Conservation (phyloP, 495 filamentous ascomycete genomes). For the Aspergillus sclerotioniger region DNA sequence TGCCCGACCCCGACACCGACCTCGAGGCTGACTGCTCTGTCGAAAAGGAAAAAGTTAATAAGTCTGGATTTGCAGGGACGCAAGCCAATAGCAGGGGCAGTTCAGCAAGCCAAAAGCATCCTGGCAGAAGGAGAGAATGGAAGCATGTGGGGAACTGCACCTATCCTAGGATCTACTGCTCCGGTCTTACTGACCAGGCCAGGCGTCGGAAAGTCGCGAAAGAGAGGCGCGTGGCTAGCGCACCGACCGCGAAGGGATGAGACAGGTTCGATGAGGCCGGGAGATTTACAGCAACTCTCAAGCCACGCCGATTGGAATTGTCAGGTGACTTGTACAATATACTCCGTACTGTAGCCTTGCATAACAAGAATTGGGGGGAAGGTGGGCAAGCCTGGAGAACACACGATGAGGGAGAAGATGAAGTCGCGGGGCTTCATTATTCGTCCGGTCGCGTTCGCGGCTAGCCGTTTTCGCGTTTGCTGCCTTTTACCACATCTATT, state of each 20-base stretch:
- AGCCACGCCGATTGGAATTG: background rate
- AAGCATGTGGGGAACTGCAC: constrained; percentile 29
- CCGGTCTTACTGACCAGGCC: constrained; percentile 13
- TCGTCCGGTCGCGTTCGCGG: constrained; percentile 23
- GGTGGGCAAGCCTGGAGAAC: too few species aligned
- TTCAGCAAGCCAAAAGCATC: background rate
- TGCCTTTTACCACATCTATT: constrained; percentile 26
- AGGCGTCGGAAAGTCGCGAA: constrained; percentile 27
- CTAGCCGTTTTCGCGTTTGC: constrained; percentile 21
- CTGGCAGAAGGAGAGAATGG: constrained; percentile 9
- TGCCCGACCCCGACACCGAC: constrained; percentile 17
- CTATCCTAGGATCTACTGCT: constrained; percentile 23
- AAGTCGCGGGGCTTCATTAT: constrained; percentile 32
- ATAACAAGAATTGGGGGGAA: background rate
- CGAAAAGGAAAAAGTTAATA: constrained; percentile 15
- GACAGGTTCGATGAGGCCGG: constrained; percentile 19
- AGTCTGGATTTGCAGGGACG: constrained; percentile 2
- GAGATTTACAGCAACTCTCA: background rate
- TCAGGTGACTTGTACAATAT: too few species aligned
- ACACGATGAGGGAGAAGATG: constrained; percentile 4
- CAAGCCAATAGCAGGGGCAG: constrained; percentile 16
- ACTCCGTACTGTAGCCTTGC: background rate
- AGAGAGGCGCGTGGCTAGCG: constrained; percentile 40
- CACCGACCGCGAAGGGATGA: constrained; percentile 26
- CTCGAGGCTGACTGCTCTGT: background rate